Base-by-base conservation (phyloP, 2,329 filamentous ascomycete species). In the Myriosclerotinia duriaeana region DNA sequence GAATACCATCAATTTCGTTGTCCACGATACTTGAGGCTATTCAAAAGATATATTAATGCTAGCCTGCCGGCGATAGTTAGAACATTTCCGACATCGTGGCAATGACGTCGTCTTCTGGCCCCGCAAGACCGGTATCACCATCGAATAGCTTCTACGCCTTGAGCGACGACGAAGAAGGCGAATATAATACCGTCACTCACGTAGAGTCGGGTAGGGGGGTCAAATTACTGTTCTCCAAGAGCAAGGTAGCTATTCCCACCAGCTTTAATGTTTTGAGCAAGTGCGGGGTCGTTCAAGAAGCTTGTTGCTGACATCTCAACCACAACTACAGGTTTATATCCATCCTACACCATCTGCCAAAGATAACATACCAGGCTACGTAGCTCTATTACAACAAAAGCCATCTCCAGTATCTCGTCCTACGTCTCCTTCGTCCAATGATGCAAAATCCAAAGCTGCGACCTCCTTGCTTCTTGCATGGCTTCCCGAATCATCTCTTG, bases 131-230 rank as follows among this genome's bases (percentile, higher is more conserved):
- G 61, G 73, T 87, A 17, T 97, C 93, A 46, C 93, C 93, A 2
- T 86, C 91, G 3, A 92, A 89, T 63, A 96, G 92, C 74, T 95
- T 94, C 82, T 97, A 97, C 82, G 94, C 94, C 75, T 83, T 98
- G 83, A 97, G 92, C 78, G 96, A 99, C 81, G 93, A 97, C 75
- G 93, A 97, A 70, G 95, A 98, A 79, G 91, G 90, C 72, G 95
- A 91, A 54, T 99, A 99, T 80, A 91, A 96, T 77, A 98, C 93
- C 22, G 92, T 99, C 74, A 90, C 92, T 5, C 91, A 96, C 75
- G 86, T 87, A 5, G 86, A 85, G 71, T 87, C 87, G 2, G 90
- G 91, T 0, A 87, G 87, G 71, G 95, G 94, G 1, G 95, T 99
- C 55, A 99, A 98, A 80, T 82, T 99, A 42, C 83, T 99, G 17